Base-by-base conservation (phyloP, 345 rosid genomes). In the Euphorbia peplus region DNA sequence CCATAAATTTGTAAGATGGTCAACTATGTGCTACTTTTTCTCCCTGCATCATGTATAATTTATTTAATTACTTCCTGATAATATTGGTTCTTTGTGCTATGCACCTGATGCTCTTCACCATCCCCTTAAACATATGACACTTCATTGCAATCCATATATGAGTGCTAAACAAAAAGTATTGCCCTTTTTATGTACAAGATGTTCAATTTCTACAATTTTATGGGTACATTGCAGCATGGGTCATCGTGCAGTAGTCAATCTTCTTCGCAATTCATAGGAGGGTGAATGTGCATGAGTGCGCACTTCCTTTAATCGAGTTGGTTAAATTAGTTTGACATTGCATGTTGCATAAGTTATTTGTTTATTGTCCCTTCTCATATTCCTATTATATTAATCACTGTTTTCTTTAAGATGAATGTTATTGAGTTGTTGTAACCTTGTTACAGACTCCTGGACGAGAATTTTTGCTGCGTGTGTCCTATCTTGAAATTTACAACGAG, bases 401-500 rank as follows among this genome's bases (percentile, higher is more conserved):
- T 63, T 60, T 28, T 48, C 14, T 66, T 44, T 60, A 28, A n/a
- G 48, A 63, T 59, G 57, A 54, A 44, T 60, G 60, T 76, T 59
- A 69, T 66, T 72, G 68, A 65, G 70, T 67, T 48, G 53, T 52
- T 53, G 69, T 64, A 53, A 73, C 67, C 58, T 70, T 68, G 22
- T 47, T 79, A 66, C 91, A 95, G 99, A 90, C 99, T 79, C 98
- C 99, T 64, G 98, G 99, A 83, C 84, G 97, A 71, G 99, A 95
- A 80, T 95, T 88, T 82, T 81, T 95, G 76, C 88, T 95, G 67
- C 98, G 99, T 5, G 98, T 95, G 68, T 95, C 99, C 52, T 95
- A 95, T 83, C 95, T 95, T 71, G 99, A 95, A 87, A 95, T 95
- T 67, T 92, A 95, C 80, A 95, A 95, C 51, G 99, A 95, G 98